Evolutionary conservation across 31 red algal genomes (phyloP).

Genomic region (Endocladia muricata): DNA sequence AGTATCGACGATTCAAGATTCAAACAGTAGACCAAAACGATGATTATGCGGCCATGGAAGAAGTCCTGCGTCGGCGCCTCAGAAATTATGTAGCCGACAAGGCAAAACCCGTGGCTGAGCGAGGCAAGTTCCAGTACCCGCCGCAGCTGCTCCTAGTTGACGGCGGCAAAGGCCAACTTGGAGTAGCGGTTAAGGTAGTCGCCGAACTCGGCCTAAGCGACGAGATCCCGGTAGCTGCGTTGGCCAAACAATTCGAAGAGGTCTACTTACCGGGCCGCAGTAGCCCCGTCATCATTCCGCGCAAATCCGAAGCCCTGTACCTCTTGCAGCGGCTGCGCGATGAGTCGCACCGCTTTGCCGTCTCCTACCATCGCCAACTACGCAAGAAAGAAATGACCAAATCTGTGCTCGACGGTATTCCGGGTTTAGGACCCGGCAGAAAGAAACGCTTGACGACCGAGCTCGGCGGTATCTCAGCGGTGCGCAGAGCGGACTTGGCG

Average conservation of each 20-base stretch:
- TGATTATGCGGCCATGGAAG: neutral
- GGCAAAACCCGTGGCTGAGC: neutral
- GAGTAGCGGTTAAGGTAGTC: neutral
- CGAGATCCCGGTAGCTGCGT: constrained; percentile 17
- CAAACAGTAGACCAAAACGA: neutral
- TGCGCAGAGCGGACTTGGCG: too few relatives aligned
- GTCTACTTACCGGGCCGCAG: constrained; percentile 12
- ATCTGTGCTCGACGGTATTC: constrained; percentile 47
- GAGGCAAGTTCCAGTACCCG: neutral
- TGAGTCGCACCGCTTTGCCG: constrained; percentile 74
- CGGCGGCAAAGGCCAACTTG: neutral
- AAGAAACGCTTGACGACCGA: too few relatives aligned
- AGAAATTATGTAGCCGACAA: neutral
- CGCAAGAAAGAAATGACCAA: constrained; percentile 26
- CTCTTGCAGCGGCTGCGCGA: constrained; percentile 64
- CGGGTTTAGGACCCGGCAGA: constrained; percentile 61
- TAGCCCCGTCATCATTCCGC: neutral
- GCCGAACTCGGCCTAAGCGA: constrained; percentile 19
- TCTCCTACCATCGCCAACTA: constrained; percentile 46
- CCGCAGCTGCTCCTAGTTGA: neutral
- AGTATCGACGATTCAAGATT: neutral
- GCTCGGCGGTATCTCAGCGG: too few relatives aligned
- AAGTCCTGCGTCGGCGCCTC: too few relatives aligned
- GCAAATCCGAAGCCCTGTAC: constrained; percentile 11
- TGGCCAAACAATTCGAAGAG: constrained; percentile 75